Conservation (phyloP, 768 basidiomycete genomes). For the Suillus alpinus region DNA sequence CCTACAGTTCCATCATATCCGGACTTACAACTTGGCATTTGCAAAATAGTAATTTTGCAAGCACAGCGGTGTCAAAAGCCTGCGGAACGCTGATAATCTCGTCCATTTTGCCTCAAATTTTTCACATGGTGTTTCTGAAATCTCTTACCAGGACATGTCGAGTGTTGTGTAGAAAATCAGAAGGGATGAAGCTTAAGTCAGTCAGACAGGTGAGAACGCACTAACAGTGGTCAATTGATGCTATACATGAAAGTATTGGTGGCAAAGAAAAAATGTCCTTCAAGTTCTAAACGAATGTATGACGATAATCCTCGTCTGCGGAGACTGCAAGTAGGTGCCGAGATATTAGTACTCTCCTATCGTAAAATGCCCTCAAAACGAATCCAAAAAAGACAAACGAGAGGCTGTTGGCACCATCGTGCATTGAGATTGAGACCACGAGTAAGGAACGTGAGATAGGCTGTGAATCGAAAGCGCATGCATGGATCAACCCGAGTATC, state of each 20-base stretch:
- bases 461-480: not conserved
- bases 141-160: not conserved
- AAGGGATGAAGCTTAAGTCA: not conserved
- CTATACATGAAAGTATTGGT: not conserved
- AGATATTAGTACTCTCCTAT: not conserved
- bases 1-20: too few species aligned
- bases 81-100: too few species aligned
- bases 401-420: conserved; percentile 2
- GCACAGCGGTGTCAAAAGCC: too few species aligned
- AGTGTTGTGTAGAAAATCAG: not conserved
- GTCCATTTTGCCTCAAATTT: not conserved
- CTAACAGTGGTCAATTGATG: not conserved
- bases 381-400: conserved; percentile 2
- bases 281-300: not conserved
- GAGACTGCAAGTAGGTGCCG: not conserved
- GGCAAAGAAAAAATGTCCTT: not conserved
- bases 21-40: too few species aligned
- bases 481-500: not conserved
- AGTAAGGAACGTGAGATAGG: not conserved
- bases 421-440: not conserved
- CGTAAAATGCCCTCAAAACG: too few species aligned
- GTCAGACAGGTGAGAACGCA: not conserved
- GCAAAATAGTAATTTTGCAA: too few species aligned
- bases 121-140: too few species aligned
- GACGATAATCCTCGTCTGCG: not conserved